phyloP scores from a whole-genome alignment of 805 yeast genomes.

The Saccharomycopsis vini region DNA sequence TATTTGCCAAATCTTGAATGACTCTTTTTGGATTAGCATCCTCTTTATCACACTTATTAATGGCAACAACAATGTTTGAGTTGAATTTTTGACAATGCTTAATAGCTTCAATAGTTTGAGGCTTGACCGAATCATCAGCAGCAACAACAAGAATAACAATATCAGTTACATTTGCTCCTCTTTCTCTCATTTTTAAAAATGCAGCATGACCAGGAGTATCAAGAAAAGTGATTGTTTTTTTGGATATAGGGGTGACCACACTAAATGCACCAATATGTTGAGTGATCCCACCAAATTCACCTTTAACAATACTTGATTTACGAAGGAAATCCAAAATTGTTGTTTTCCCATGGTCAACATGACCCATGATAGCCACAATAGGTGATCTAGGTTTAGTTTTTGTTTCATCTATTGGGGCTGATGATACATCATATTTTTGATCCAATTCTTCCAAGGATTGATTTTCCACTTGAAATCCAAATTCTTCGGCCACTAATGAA shows the following conservation, averaged over 20 bases:
- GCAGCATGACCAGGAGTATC: slow-evolving; percentile 99
- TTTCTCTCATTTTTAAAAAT: slow-evolving; percentile 87
- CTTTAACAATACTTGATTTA: slow-evolving; percentile 71
- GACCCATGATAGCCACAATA: slow-evolving; percentile 96
- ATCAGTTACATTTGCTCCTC: slow-evolving; percentile 94
- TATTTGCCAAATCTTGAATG: slow-evolving; percentile 61
- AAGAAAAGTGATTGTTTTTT: slow-evolving; percentile 73
- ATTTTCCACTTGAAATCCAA: slow-evolving; percentile 51
- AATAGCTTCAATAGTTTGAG: slow-evolving; percentile 93
- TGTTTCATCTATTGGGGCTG: slow-evolving; percentile 40
- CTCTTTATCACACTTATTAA: slow-evolving; percentile 83
- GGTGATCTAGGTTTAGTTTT: slow-evolving; percentile 74
- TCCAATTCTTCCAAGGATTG: slow-evolving; percentile 44
- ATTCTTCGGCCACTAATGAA: slow-evolving; percentile 79
- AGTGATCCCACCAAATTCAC: slow-evolving; percentile 93
- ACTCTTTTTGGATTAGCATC: slow-evolving; percentile 70
- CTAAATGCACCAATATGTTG: slow-evolving; percentile 98
- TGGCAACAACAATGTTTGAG: slow-evolving; percentile 82
- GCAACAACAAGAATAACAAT: slow-evolving; percentile 89
- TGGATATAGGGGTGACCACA: slow-evolving; percentile 66
- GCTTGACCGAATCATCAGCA: slow-evolving; percentile 96
- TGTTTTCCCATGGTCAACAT: slow-evolving; percentile 97
- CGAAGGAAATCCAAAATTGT: slow-evolving; percentile 83
- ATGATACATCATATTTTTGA: slow-evolving; percentile 34
- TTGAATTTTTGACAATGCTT: slow-evolving; percentile 80